Evolutionary conservation across 495 filamentous ascomycete genomes (phyloP), one percentile per base, ranked within the genome.

Genomic region (Tuber calosporum): DNA sequence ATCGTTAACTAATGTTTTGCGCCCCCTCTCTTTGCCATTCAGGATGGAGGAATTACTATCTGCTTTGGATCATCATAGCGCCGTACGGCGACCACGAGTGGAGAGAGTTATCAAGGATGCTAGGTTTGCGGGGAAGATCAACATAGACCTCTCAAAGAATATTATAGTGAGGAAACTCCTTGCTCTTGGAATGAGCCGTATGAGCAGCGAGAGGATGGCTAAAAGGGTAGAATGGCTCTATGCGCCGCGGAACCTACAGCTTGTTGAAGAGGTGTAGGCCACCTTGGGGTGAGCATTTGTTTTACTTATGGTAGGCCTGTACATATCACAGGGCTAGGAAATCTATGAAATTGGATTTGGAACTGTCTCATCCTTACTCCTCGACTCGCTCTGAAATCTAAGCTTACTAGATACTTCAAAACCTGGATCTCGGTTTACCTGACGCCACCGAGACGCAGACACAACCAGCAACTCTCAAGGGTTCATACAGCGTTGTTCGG

Each of bases 151-250:
- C 43, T 66, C 72, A 8, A 39, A 66, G 69, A 74, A 34, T 34
- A 42, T 37, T 45, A 58, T 74, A 74, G 67, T 66, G 34, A 70
- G 13, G 13, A 53, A 38, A 8, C 26, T 70, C 19, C 4, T 39
- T 5, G 39, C 22, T 43, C 4, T 70, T 40, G 53, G n/a, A 1
- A 17, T 70, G 19, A 74, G 70, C n/a, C 5, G n/a, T 9, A 22
- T 40, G n/a, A 37, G 67, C 4, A 42, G 22, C 19, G 17, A 42
- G 4, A 70, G 37, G 37, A 26, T 70, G n/a, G 26, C 22, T 20
- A 74, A 70, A 69, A 15, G 45, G 5, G 38, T 66, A 37, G n/a
- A 66, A 34, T 74, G 72, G 72, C 11, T 74, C 13, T 66, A 66
- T 70, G 72, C 43, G 1, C 43, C 43, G 20, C 43, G 7, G 43